Evolutionary conservation across 192 early-diverging fungal species (phyloP).

Genomic region (Backusella morwellensis): DNA sequence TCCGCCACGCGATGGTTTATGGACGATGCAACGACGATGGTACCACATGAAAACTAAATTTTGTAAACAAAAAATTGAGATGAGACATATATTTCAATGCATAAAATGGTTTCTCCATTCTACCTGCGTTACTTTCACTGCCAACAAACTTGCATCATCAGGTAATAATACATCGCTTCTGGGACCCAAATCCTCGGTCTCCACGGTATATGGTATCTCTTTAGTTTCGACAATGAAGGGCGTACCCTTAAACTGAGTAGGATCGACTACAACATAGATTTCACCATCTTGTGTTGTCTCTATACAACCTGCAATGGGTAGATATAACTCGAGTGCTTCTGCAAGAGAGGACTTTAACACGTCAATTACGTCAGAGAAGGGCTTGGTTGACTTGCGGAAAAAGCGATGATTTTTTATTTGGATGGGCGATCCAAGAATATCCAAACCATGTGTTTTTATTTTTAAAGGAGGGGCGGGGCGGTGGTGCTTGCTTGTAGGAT

Average conservation of each 20-base stretch:
- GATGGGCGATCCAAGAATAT: slow-evolving; percentile 24
- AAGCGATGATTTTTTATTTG: slow-evolving; percentile 39
- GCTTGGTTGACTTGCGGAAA: slow-evolving; percentile 12
- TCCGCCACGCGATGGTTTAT: neutral
- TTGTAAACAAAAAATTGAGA: neutral
- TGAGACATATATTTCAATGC: neutral
- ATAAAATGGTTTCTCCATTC: neutral
- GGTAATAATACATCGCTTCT: neutral
- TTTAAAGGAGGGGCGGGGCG: slow-evolving; percentile 24
- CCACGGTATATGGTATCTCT: neutral
- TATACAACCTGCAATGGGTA: slow-evolving; percentile 34
- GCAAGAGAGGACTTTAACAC: slow-evolving; percentile 34
- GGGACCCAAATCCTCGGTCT: neutral
- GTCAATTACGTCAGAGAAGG: slow-evolving; percentile 25
- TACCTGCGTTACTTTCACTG: neutral
- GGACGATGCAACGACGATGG: neutral
- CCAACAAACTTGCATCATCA: neutral
- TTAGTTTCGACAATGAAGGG: neutral
- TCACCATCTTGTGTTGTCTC: slow-evolving; percentile 24
- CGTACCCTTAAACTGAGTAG: neutral
- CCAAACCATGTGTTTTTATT: slow-evolving; percentile 29
- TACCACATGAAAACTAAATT: neutral
- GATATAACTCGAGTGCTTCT: slow-evolving; percentile 38
- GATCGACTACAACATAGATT: neutral
- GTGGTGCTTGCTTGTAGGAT: slow-evolving; percentile 18